Evolutionary conservation across 78 protist genomes (phyloP), one percentile per base, ranked within the genome.

Genomic region (Tieghemostelium lacteum): DNA sequence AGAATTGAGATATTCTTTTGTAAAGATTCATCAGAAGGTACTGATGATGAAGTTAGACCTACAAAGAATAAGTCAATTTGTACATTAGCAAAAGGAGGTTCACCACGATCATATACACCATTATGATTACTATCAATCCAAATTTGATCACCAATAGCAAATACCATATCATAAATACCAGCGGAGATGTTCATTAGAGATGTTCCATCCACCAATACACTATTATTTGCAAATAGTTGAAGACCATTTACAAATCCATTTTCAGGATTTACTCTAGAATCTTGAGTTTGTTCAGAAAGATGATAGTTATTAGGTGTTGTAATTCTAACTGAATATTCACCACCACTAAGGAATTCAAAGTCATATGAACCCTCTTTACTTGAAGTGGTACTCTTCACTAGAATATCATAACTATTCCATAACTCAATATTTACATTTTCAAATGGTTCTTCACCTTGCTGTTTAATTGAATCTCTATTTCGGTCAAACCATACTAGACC

Each of bases 401-500:
- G 33, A 12, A 45, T 33, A 20, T 58, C 74, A n/a, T n/a, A n/a
- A 67, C 8, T 63, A 65, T 12, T 24, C 20, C 8, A 31, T 24
- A 24, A 16, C 12, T 52, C 19, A 22, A 28, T 17, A 37, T 65
- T 65, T 1, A 77, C 52, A n/a, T 49, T 77, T 14, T 5, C 70
- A 58, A 33, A 16, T 34, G 63, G 74, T 7, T 24, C 54, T 75
- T 75, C 86, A 28, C 42, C 42, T 26, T 8, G 24, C 31, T 49
- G 54, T 16, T 49, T 52, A 8, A 40, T 49, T 14, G 72, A 63
- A 24, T 75, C 42, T 33, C 73, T 39, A 39, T 75, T 63, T 24
- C 31, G 16, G 37, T 75, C 86, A 8, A 49, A 7, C 86, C 86
- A 75, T 19, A 75, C 86, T n/a, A n/a, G n/a, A n/a, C n/a, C n/a